Evolutionary conservation across 2,329 filamentous ascomycete species (phyloP), one percentile per base, ranked within the genome.

Genomic region (Diplodia sapinea): DNA sequence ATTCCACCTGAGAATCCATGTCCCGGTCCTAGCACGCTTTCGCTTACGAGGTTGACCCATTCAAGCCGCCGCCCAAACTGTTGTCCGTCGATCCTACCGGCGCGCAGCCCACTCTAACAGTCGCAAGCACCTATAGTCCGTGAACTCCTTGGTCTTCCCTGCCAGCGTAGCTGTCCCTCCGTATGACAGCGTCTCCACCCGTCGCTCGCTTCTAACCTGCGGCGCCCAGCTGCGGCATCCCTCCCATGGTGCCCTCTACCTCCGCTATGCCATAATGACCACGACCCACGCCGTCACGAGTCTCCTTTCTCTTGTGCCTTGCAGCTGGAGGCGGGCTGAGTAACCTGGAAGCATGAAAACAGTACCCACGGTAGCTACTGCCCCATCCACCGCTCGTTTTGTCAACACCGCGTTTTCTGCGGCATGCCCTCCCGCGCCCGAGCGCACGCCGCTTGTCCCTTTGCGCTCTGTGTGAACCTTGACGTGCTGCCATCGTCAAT

Each of bases 331-430:
- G 75, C 74, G 75, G 73, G 74, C 71, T 74, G 72, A 63, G 71
- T 73, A 72, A 73, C 71, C 74, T 74, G 76, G 69, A 77, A 81
- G 78, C 75, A 81, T 81, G 79, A 81, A 80, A 79, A 81, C 79
- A 69, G 77, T 80, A 76, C 78, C 79, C 73, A 80, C 79, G 79
- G 79, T 81, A 79, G 38, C 40, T 49, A 54, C 40, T 47, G 43
- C 43, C 64, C 64, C 31, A 47, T 47, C 43, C 43, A 47, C 63
- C 26, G 9, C 26, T 23, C 20, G 17, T n/a, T 8, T 31, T 36
- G 15, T 59, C n/a, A 29, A 8, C 43, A 54, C 38, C 20, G 47
- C 40, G 7, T 61, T 8, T 47, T 17, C 33, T 12, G 36, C 23
- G 15, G 23, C 43, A 31, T 59, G 54, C 31, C 57, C 49, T 11